These are phyloP conservation scores for Aspergillaceae sp. DNA, from an alignment of 2,329 filamentous ascomycete species.

Conservation along the genomic window DNA sequence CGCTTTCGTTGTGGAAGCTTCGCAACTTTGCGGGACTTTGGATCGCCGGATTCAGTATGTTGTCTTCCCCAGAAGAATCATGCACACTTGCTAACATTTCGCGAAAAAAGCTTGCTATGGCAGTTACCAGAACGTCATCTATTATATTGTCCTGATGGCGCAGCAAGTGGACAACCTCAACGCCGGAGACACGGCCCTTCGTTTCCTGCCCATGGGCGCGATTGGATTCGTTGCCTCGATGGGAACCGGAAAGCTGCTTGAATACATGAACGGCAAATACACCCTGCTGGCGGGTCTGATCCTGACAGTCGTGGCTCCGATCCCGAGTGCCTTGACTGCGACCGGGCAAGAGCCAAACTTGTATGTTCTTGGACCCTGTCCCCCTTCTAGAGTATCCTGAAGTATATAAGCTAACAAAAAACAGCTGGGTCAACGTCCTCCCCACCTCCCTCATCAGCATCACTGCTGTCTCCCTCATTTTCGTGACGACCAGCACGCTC, in stretches of 20 bases:
- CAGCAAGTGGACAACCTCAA: slow-evolving; percentile 34
- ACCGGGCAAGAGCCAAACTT: slow-evolving; percentile 13
- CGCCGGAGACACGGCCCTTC: slow-evolving; percentile 32
- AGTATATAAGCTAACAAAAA: slow-evolving; percentile 4
- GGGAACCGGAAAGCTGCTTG: slow-evolving; percentile 28
- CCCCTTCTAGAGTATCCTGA: neutral
- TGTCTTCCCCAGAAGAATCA: accelerated
- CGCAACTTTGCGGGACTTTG: slow-evolving; percentile 40
- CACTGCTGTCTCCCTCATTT: slow-evolving; percentile 34
- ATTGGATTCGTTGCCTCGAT: slow-evolving; percentile 32
- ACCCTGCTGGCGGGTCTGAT: slow-evolving; percentile 28
- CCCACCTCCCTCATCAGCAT: slow-evolving; percentile 34
- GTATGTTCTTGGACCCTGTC: slow-evolving; percentile 9
- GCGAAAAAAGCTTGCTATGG: slow-evolving; percentile 32
- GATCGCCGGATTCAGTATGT: slow-evolving; percentile 36
- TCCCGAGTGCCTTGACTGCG: slow-evolving; percentile 24
- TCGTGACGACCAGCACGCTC: slow-evolving; percentile 35
- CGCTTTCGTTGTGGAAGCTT: slow-evolving; percentile 38
- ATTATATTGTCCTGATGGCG: slow-evolving; percentile 35
- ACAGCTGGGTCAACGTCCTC: slow-evolving; percentile 33
- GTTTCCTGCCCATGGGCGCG: slow-evolving; percentile 36
- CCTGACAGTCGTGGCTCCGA: slow-evolving; percentile 29
- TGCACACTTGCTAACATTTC: slow-evolving; percentile 2
- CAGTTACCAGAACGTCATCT: slow-evolving; percentile 36
- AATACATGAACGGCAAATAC: slow-evolving; percentile 31